Conservation (phyloP, 345 rosid species). For the Melastoma malabathricum region DNA sequence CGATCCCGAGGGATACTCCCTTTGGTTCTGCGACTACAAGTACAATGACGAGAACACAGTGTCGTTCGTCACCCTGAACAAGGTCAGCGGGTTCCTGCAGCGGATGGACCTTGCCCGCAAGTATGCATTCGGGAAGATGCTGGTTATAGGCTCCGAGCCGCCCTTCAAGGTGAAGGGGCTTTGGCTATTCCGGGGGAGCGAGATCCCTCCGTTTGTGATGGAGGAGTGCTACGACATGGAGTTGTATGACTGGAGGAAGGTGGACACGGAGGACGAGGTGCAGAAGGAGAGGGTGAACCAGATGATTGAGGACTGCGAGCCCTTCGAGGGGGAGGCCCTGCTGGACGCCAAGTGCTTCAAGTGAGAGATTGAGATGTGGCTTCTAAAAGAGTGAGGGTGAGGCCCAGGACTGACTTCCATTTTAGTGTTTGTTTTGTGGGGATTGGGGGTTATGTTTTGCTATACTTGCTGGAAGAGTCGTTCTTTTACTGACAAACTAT, state of each 20-base stretch:
- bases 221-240: slow-evolving; percentile 98
- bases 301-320: slow-evolving; percentile 91
- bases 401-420: no score
- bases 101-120: slow-evolving; percentile 94
- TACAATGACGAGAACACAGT: slow-evolving; percentile 92
- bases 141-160: slow-evolving; percentile 61
- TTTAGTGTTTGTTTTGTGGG: no score
- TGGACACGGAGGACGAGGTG: slow-evolving; percentile 57
- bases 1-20: slow-evolving; percentile 93
- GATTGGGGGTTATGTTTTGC: no score
- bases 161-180: slow-evolving; percentile 91
- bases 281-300: slow-evolving; percentile 90
- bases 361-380: slow-evolving; percentile 13
- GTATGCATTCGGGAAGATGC: slow-evolving; percentile 93
- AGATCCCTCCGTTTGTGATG: slow-evolving; percentile 70
- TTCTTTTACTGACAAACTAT: no score
- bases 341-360: slow-evolving; percentile 99
- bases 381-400: no score
- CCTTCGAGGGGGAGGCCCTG: slow-evolving; percentile 85
- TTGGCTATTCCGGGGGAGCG: slow-evolving; percentile 93
- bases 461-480: no score
- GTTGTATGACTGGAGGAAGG: slow-evolving; percentile 88
- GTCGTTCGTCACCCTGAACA: slow-evolving; percentile 82
- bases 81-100: slow-evolving; percentile 91
- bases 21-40: slow-evolving; percentile 97